Base-by-base conservation (phyloP, 306 rosid species). In the Psophocarpus tetragonolobus region DNA sequence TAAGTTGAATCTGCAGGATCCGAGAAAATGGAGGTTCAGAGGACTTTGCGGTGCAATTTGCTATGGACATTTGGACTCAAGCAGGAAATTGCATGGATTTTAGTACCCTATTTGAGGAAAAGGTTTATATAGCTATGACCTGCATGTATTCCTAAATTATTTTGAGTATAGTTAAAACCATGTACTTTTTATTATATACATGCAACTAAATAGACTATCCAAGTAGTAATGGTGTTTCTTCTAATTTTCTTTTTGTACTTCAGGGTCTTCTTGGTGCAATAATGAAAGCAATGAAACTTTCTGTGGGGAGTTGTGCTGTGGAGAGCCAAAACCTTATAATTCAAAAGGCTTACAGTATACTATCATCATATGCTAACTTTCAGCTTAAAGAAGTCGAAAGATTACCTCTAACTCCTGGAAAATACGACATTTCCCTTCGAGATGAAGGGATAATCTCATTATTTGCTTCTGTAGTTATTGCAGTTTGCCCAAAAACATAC, bases 181-280 rank as follows among this genome's bases (percentile, higher is more conserved):
- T n/a, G 17, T 33, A 20, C 47, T 23, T 73, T 27, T 21, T 56
- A 50, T 66, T 42, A 39, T 70, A 74, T 61, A 42, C 82, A 73
- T 58, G 42, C 76, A 63, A 54, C 51, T 45, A 51, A 75, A 67
- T 44, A 26, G 8, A 74, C 57, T 32, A n/a, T 61, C 74, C 68
- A 24, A 64, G 67, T 63, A 58, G 76, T 58, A 38, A 47, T 29
- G 47, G 12, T 83, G 48, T 38, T 58, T 23, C n/a, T n/a, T n/a
- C n/a, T n/a, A n/a, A n/a, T 81, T 79, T 80, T 30, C 70, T 77
- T 50, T 71, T 74, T 87, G 66, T 80, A 60, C 62, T 86, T 76
- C 85, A 95, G 98, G 96, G 63, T 60, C 89, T 92, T 79, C 87
- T 91, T 81, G 90, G 86, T 84, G 92, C 97, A 76, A 79, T 86